Percentiles rank a stretch among this genome's conserved stretches.
phyloP scores from a whole-genome alignment of 192 early-diverging fungal genomes.

The Haplosporangium gracile region DNA sequence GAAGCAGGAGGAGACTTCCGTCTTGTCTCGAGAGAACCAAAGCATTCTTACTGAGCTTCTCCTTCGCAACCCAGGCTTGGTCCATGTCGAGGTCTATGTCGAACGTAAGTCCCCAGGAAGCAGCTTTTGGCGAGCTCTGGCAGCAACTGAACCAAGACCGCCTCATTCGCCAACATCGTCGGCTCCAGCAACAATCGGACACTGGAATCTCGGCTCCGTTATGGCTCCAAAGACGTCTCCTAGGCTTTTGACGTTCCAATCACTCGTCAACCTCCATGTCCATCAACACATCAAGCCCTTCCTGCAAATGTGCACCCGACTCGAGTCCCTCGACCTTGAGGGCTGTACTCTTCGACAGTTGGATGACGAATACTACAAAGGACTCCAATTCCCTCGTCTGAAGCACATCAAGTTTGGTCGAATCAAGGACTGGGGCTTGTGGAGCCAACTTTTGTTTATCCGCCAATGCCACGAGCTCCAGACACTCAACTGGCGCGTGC shows the following conservation, averaged over 20 bases:
- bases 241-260: conserved; percentile 27
- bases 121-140: conserved; percentile 39
- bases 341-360: conserved; percentile 23
- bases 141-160: background rate
- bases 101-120: conserved; percentile 26
- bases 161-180: background rate
- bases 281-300: conserved; percentile 30
- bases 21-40: background rate
- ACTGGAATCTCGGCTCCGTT: background rate
- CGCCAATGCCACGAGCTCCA: conserved; percentile 24
- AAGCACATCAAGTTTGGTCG: conserved; percentile 21
- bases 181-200: background rate
- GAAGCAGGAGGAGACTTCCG: background rate
- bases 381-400: conserved; percentile 21
- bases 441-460: conserved; percentile 22
- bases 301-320: conserved; percentile 29
- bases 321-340: conserved; percentile 34
- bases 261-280: conserved; percentile 27
- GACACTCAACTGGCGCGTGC: conserved; percentile 31
- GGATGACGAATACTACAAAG: background rate
- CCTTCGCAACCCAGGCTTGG: conserved; percentile 26
- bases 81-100: conserved; percentile 31
- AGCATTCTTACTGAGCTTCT: conserved; percentile 11
- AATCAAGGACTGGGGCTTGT: conserved; percentile 11
- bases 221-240: conserved; percentile 2